These are phyloP conservation scores for Colletotrichum euphorbiae DNA, from an alignment of 2,329 filamentous ascomycete species.

Conservation along the genomic window DNA sequence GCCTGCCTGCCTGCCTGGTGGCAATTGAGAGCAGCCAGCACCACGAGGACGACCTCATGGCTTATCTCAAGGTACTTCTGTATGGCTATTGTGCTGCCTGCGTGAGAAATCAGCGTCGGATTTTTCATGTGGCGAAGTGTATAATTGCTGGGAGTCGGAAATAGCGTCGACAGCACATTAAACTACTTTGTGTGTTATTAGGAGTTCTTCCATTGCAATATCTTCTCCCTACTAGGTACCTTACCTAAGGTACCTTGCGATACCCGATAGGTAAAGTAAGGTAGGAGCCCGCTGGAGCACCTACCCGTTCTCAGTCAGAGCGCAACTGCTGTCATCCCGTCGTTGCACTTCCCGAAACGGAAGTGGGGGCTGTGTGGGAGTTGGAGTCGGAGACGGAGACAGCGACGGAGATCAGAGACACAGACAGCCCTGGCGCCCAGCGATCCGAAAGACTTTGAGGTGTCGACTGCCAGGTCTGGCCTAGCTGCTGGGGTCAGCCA, in stretches of 20 bases:
- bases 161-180: background rate
- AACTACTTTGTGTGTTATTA: background rate
- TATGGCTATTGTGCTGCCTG: too few relatives aligned
- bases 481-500: too few relatives aligned
- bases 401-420: background rate
- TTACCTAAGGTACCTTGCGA: too few relatives aligned
- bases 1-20: background rate
- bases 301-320: background rate
- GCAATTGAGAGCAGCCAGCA: background rate
- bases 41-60: background rate
- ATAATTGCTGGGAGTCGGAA: background rate
- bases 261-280: too few relatives aligned
- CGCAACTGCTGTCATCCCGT: slow-evolving; percentile 31
- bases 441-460: slow-evolving; percentile 12
- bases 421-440: slow-evolving; percentile 19
- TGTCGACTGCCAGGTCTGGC: background rate
- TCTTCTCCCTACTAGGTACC: background rate
- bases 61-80: too few relatives aligned
- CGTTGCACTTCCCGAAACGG: slow-evolving; percentile 24
- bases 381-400: background rate
- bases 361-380: slow-evolving; percentile 34
- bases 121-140: background rate
- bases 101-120: background rate
- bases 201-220: background rate
- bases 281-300: slow-evolving; percentile 12